These are phyloP conservation scores for Solanum sejunctum DNA, from an alignment of 257 asterid genomes.

Conservation along the genomic window DNA sequence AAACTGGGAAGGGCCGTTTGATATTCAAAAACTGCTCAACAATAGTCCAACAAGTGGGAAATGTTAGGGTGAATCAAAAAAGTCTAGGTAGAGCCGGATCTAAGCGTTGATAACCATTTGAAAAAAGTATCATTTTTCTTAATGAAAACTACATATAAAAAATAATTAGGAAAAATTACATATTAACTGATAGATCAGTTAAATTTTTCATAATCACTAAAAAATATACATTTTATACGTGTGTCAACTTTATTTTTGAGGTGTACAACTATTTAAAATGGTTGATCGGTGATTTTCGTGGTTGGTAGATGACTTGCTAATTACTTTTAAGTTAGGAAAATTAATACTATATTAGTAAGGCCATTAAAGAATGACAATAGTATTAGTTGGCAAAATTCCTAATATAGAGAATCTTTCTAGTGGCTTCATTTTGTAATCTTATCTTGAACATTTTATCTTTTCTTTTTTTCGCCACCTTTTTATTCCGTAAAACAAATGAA, in stretches of 20 bases:
- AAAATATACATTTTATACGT: neutral
- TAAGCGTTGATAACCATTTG: neutral
- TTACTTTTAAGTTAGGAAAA: neutral
- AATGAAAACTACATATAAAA: neutral
- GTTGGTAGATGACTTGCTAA: neutral
- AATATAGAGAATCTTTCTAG: neutral
- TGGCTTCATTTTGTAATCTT: neutral
- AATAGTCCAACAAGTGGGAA: too few relatives aligned
- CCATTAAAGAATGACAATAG: neutral
- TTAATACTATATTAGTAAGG: neutral
- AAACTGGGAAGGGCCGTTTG: too few relatives aligned
- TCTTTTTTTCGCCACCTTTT: neutral
- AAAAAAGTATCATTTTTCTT: neutral
- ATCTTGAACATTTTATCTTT: neutral
- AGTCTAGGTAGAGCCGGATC: too few relatives aligned
- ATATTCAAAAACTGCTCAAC: too few relatives aligned
- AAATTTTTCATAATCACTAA: neutral
- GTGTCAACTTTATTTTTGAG: neutral
- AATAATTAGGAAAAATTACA: neutral
- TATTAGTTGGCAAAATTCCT: neutral
- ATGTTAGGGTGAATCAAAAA: too few relatives aligned
- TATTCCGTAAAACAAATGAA: neutral
- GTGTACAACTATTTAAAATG: neutral
- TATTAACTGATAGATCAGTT: accelerated
- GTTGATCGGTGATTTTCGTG: neutral